phyloP scores from a whole-genome alignment of 1,284 basidiomycete genomes.

The Rhodotorula sp. region DNA sequence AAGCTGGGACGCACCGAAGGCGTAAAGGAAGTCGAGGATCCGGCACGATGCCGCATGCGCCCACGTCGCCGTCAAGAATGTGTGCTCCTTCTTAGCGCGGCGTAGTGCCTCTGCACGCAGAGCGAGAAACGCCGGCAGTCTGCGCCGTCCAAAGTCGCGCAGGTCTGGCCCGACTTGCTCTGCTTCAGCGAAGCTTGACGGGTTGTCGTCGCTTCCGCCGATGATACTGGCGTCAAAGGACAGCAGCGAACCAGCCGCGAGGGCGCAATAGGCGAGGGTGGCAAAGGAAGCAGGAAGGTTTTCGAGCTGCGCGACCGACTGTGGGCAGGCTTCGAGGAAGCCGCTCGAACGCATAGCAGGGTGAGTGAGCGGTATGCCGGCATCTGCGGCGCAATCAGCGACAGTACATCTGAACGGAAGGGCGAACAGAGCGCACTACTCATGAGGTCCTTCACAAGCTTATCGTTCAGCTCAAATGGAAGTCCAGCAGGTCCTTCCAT shows the following conservation, averaged over 20 bases:
- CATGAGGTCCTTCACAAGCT: neutral
- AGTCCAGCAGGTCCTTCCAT: no score
- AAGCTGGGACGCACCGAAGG: neutral
- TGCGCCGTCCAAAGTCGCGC: neutral
- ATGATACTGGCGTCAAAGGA: neutral
- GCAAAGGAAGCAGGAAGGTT: neutral
- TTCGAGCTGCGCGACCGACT: neutral
- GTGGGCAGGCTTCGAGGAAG: neutral
- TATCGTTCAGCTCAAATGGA: neutral
- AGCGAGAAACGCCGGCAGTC: neutral
- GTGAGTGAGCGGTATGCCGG: neutral
- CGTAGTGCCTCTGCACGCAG: neutral
- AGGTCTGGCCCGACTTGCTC: neutral
- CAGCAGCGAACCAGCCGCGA: neutral
- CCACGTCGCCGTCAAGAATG: neutral
- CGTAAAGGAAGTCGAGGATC: neutral
- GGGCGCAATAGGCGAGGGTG: neutral
- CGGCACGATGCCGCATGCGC: neutral
- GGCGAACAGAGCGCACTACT: neutral
- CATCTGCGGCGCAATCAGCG: neutral
- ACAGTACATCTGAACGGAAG: neutral
- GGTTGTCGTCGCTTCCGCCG: neutral
- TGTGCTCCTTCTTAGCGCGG: neutral
- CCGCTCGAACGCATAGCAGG: neutral
- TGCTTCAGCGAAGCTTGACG: neutral